Conservation (phyloP, 257 asterid species). For the Cordia subcordata region DNA sequence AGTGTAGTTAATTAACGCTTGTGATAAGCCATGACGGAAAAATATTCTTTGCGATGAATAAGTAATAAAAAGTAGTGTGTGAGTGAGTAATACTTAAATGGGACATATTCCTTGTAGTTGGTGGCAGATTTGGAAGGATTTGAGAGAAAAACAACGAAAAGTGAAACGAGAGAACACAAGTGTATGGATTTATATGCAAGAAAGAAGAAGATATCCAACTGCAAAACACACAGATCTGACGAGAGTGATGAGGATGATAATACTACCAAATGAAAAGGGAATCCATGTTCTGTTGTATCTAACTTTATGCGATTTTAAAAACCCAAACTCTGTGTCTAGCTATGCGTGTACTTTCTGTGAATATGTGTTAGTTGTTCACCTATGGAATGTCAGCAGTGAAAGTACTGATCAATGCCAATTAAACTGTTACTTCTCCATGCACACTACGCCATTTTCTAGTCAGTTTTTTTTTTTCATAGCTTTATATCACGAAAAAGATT, state of each 20-base stretch:
- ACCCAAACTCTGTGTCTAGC: conserved; percentile 6
- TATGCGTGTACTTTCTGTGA: conserved; percentile 29
- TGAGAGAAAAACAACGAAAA: conserved; percentile 38
- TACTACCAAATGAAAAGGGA: conserved; percentile 62
- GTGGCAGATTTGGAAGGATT: conserved; percentile 88
- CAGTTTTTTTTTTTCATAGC: conserved; percentile 2
- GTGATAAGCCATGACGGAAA: conserved; percentile 41
- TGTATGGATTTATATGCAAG: conserved; percentile 38
- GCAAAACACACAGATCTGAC: conserved; percentile 22
- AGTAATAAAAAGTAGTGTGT: conserved; percentile 35
- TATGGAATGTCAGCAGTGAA: conserved; percentile 53
- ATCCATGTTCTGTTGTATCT: conserved; percentile 66
- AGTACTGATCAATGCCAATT: conserved; percentile 39
- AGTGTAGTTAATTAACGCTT: conserved; percentile 37
- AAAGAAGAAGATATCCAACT: conserved; percentile 7
- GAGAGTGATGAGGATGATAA: conserved; percentile 12
- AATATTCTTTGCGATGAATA: conserved; percentile 39
- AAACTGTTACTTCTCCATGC: conserved; percentile 29
- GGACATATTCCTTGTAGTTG: conserved; percentile 74
- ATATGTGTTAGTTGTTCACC: too few relatives aligned
- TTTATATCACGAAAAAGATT: too few relatives aligned
- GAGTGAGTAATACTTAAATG: conserved; percentile 43
- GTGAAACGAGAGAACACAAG: conserved; percentile 46
- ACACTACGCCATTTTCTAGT: conserved; percentile 29
- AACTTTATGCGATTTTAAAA: conserved; percentile 40